A percentile compares a stretch with the other conserved stretches of the same genome.
These are phyloP conservation scores for Tanacetum coccineum DNA, from an alignment of 129 eudicot genomes.

Conservation along the genomic window DNA sequence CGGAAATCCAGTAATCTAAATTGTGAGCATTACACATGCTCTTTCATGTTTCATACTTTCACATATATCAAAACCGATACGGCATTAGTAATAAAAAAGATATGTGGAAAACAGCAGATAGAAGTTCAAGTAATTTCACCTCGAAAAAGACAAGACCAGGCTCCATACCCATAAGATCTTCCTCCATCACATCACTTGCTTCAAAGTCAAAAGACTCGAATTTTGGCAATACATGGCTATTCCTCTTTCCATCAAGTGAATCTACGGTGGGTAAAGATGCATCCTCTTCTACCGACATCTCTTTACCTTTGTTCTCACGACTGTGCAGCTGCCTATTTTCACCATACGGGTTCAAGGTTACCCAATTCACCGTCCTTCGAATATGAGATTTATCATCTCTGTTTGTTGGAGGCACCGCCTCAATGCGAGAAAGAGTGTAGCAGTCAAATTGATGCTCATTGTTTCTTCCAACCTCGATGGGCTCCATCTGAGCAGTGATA, in stretches of 20 bases:
- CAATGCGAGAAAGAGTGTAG: conserved; percentile 73
- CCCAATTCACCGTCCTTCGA: conserved; percentile 74
- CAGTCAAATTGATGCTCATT: conserved; percentile 81
- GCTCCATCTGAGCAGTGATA: conserved; percentile 96
- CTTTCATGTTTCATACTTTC: conserved; percentile 2
- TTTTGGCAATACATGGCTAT: conserved; percentile 48
- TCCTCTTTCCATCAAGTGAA: conserved; percentile 29
- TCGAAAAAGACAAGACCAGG: conserved; percentile 98
- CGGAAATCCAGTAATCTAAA: too few species aligned
- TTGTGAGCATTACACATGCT: background rate
- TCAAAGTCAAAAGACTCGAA: conserved; percentile 81
- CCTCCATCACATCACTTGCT: conserved; percentile 89
- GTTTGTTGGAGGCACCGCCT: conserved; percentile 51
- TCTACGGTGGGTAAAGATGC: conserved; percentile 28
- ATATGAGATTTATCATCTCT: conserved; percentile 46
- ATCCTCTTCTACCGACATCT: conserved; percentile 25
- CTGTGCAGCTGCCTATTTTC: conserved; percentile 45
- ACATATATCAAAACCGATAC: background rate
- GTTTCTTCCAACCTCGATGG: conserved; percentile 73
- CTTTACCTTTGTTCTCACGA: conserved; percentile 32
- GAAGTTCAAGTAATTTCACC: conserved; percentile 42
- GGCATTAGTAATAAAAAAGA: conserved; percentile 16
- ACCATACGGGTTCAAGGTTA: conserved; percentile 84
- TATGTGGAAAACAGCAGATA: conserved; percentile 8
- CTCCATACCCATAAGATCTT: conserved; percentile 86